Evolutionary conservation across 352 stramenopile species (phyloP), one percentile per base, ranked within the genome.

Genomic region (Phytophthora sp.): DNA sequence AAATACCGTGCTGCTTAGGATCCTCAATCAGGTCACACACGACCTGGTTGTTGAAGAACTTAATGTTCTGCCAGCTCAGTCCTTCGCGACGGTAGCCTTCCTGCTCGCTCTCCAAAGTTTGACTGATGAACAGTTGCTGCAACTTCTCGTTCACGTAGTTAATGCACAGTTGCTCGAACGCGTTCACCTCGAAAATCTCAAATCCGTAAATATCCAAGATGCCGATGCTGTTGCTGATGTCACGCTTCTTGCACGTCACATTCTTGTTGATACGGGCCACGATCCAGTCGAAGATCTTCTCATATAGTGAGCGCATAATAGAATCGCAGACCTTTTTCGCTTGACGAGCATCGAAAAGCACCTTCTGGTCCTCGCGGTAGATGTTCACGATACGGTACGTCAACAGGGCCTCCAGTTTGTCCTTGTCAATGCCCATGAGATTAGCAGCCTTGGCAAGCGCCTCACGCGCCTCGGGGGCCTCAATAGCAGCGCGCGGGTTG

Each of bases 181-280:
- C 83, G 60, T 97, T 97, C 39, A 90, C 78, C 7, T 95, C 80
- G 45, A 97, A 95, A 54, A 95, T 95, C 70, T 97, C 89, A 49
- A 97, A 97, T 2, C 89, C 89, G 61, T 94, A 97, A 62, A 97
- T 97, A 59, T 97, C 89, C 39, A 97, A 71, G 46, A 97, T 93
- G 5, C 89, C 88, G 49, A 97, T 94, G 63, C 75, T 89, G 65
- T 89, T 94, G 51, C 65, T 79, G 31, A 94, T 85, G 35, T 80
- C 55, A 8, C 67, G 72, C 51, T 79, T 69, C 55, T 77, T 81
- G 67, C 79, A 84, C 62, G 74, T 79, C 54, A 95, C 87, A 44
- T 87, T 93, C 71, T 66, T 77, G 83, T 97, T 97, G 69, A 94
- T 89, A 34, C 84, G 84, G 34, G 66, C 69, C 31, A 97, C 87